Base-by-base conservation (phyloP, 345 rosid genomes). In the Odontarrhena argentea region DNA sequence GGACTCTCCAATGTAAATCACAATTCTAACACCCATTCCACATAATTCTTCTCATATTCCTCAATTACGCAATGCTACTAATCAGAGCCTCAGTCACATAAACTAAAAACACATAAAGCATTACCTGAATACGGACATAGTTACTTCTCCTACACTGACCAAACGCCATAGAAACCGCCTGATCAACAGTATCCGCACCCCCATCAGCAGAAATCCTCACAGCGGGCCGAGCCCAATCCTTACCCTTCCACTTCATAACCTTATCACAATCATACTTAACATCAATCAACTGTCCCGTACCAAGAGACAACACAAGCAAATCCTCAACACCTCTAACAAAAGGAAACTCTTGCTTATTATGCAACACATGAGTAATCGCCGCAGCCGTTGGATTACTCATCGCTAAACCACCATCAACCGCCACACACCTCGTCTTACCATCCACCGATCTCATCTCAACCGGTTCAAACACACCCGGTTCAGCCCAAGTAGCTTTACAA, bases 321-420 rank as follows among this genome's bases (percentile, higher is more conserved):
- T 93, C 98, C 83, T 90, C 98, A 43, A 90, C 92, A 0, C 98
- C 98, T 63, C 96, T 83, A 44, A 93, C 98, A 42, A 90, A 90
- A 1, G 98, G 98, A 50, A 93, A 93, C 80, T 93, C 98, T 57
- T 93, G 89, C 75, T 93, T 93, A 69, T 93, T 93, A 63, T 93
- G 98, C 63, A 93, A 75, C 65, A 93, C 98, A 76, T 93, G 98
- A 63, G 98, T 93, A 18, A 93, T 90, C 18, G 98, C 97, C 1
- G 98, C 98, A 8, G 93, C 83, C 25, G 98, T 74, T 0, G 97
- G 98, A 77, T 93, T 93, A 65, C 84, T 87, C 98, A 88, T 93
- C 0, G 90, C 89, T 24, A 90, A 76, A 0, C 94, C 97, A 8
- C 98, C 97, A 44, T 90, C 98, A n/a, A 93, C 90, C 10, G 97